These are phyloP conservation scores for Paraglomus brasilianum DNA, from an alignment of 192 early-diverging fungal species.

Conservation along the genomic window DNA sequence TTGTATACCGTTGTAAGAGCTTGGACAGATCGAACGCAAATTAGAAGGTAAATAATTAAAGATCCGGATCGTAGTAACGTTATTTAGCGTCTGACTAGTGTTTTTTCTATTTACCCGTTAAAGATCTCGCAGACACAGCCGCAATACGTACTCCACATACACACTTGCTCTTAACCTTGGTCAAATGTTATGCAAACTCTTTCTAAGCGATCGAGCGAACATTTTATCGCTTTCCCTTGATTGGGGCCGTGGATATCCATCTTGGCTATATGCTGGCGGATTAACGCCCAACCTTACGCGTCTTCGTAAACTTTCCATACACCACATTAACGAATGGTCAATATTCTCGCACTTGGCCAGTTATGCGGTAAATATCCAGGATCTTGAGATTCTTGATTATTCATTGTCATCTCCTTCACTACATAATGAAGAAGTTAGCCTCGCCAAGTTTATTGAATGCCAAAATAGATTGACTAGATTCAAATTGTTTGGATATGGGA, in stretches of 20 bases:
- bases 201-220: conserved; percentile 10
- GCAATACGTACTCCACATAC: background rate
- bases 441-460: conserved; percentile 10
- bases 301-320: conserved; percentile 5
- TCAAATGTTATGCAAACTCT: conserved; percentile 11
- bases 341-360: conserved; percentile 26
- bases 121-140: background rate
- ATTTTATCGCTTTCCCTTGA: conserved; percentile 19
- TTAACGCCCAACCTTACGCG: background rate
- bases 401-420: conserved; percentile 18
- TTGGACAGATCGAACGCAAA: conserved; percentile 26
- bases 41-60: background rate
- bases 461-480: conserved; percentile 21
- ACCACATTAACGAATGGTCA: conserved; percentile 28
- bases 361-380: conserved; percentile 22
- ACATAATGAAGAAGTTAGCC: conserved; percentile 22
- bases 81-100: background rate
- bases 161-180: background rate
- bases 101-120: background rate
- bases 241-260: conserved; percentile 24
- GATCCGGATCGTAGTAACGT: background rate
- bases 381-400: conserved; percentile 16
- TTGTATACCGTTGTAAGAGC: conserved; percentile 18
- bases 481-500: conserved; percentile 29
- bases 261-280: background rate